These are phyloP conservation scores for Eremochloa ophiuroides DNA, from an alignment of 176 grass and related monocot species.

Conservation along the genomic window DNA sequence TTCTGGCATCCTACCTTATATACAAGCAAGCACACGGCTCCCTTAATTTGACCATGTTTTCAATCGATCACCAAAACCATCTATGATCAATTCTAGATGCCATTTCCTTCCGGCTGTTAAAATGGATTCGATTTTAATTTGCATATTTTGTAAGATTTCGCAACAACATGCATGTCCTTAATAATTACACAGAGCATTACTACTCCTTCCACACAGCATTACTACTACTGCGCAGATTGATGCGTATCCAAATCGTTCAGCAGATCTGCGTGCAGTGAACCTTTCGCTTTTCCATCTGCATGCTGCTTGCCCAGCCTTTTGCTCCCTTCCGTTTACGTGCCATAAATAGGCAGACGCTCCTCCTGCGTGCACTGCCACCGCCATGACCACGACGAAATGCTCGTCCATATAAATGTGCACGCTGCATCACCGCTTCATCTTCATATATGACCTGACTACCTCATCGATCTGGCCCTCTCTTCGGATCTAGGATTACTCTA, in stretches of 20 bases:
- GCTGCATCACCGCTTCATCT: neutral
- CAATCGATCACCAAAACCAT: too few relatives aligned
- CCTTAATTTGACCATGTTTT: too few relatives aligned
- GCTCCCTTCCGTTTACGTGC: constrained; percentile 5
- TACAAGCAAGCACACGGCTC: too few relatives aligned
- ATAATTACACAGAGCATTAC: neutral
- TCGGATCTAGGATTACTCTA: too few relatives aligned
- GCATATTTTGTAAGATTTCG: neutral
- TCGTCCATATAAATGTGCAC: constrained; percentile 20
- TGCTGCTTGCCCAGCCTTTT: neutral
- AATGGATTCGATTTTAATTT: neutral
- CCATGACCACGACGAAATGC: constrained; percentile 8
- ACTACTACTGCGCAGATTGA: neutral
- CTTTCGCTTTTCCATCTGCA: neutral
- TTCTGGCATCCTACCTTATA: too few relatives aligned
- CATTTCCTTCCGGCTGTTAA: neutral
- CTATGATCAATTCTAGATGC: too few relatives aligned
- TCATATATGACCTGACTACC: neutral
- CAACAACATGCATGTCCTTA: neutral
- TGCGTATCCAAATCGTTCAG: neutral
- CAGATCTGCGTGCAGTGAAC: neutral
- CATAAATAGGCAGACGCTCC: constrained; percentile 40
- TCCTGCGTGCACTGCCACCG: neutral
- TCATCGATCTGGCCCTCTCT: neutral
- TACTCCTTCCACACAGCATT: neutral